phyloP scores from a whole-genome alignment of 306 rosid species.

The Elaeagnus macrophylla region DNA sequence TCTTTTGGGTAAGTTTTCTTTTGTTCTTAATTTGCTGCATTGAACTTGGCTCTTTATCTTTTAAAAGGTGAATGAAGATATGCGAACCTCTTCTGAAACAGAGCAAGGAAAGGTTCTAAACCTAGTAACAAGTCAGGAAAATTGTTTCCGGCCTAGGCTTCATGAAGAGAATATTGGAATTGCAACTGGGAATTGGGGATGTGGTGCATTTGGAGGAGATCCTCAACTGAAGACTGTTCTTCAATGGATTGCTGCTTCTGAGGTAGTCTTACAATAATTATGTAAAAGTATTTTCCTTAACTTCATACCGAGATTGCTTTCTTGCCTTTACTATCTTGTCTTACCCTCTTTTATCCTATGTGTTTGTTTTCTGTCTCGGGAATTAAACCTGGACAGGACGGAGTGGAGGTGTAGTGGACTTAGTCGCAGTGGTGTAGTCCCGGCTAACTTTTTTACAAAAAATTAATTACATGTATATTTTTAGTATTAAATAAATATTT shows the following conservation, averaged over 20 bases:
- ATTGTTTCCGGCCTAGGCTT: slow-evolving; percentile 17
- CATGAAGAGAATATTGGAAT: slow-evolving; percentile 41
- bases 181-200: slow-evolving; percentile 97
- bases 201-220: slow-evolving; percentile 96
- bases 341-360: too few species aligned
- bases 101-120: slow-evolving; percentile 22
- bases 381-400: too few species aligned
- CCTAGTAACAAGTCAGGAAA: slow-evolving; percentile 21
- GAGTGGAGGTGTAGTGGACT: too few species aligned
- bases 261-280: slow-evolving; percentile 34
- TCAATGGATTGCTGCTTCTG: slow-evolving; percentile 98
- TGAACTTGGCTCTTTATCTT: slow-evolving; percentile 5
- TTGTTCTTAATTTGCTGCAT: slow-evolving; percentile 4
- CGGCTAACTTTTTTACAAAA: too few species aligned
- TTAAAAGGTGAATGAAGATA: slow-evolving; percentile 27
- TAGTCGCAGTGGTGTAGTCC: too few species aligned
- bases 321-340: too few species aligned
- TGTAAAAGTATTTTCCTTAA: too few species aligned
- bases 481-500: too few species aligned
- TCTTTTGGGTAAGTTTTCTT: background rate
- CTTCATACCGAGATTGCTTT: too few species aligned
- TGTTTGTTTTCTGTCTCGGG: too few species aligned
- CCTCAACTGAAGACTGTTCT: slow-evolving; percentile 75
- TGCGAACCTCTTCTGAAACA: slow-evolving; percentile 30
- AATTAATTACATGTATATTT: too few species aligned